Conservation (phyloP, 2,329 filamentous ascomycete genomes). For the Cytospora paraplurivora region DNA sequence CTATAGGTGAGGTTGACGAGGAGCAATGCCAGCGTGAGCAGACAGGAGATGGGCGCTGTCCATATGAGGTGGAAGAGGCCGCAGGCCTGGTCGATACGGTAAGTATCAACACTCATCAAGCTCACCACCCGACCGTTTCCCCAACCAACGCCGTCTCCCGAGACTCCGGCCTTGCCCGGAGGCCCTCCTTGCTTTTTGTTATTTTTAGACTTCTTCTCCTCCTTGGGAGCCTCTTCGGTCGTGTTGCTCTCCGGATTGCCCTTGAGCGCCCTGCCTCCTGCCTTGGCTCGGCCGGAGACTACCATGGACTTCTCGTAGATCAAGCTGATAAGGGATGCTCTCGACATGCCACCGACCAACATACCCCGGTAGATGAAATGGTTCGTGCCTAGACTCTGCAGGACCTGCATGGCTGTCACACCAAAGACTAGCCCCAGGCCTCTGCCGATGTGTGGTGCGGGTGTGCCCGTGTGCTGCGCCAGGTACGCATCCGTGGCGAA, state of each 20-base stretch:
- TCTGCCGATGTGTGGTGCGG: conserved; percentile 68
- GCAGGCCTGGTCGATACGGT: conserved; percentile 85
- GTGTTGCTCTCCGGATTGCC: conserved; percentile 41
- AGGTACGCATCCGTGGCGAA: conserved; percentile 81
- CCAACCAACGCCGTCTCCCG: conserved; percentile 80
- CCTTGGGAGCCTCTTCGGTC: conserved; percentile 48
- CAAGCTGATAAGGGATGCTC: conserved; percentile 79
- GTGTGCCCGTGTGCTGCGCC: conserved; percentile 53
- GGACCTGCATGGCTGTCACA: conserved; percentile 81
- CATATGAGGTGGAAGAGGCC: conserved; percentile 91
- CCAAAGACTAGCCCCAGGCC: conserved; percentile 85
- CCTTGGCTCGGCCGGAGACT: conserved; percentile 83
- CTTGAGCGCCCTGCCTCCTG: conserved; percentile 61
- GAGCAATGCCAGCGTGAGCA: conserved; percentile 79
- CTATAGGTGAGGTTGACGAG: conserved; percentile 88
- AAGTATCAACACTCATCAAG: conserved; percentile 93
- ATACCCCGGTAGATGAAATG: conserved; percentile 94
- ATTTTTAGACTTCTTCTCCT: conserved; percentile 37
- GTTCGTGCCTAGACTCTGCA: conserved; percentile 79
- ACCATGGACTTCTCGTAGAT: conserved; percentile 94
- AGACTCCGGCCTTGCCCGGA: conserved; percentile 50
- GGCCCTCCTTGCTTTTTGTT: conserved; percentile 32
- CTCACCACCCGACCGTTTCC: conserved; percentile 90
- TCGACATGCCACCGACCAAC: conserved; percentile 82
- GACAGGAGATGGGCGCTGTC: conserved; percentile 77